phyloP scores from a whole-genome alignment of 2,329 filamentous ascomycete genomes.

The Cephalotrichum gorgonifer region DNA sequence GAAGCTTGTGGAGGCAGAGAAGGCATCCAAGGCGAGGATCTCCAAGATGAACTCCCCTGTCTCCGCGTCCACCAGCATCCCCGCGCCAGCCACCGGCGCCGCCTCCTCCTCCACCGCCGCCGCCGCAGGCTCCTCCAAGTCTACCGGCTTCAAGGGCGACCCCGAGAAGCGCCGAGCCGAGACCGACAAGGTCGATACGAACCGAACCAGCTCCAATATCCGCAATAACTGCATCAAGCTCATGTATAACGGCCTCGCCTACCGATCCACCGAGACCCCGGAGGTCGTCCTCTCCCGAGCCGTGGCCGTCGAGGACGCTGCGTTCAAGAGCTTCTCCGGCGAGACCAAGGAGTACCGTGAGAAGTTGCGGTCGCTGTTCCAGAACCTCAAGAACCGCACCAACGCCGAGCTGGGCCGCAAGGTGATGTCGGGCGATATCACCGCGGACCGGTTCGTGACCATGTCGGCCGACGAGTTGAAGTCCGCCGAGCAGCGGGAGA shows the following conservation, averaged over 20 bases:
- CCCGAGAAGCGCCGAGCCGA: constrained; percentile 74
- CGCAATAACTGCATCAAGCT: constrained; percentile 84
- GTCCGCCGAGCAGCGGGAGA: constrained; percentile 67
- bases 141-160: constrained; percentile 45
- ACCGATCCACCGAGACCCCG: constrained; percentile 58
- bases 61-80: constrained; percentile 15
- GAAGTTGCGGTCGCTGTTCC: constrained; percentile 86
- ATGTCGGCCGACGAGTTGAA: constrained; percentile 92
- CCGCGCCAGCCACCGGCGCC: constrained; percentile 38
- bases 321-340: constrained; percentile 58
- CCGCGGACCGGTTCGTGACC: constrained; percentile 62
- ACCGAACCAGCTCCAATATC: constrained; percentile 60
- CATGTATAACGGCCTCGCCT: constrained; percentile 82
- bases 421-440: constrained; percentile 66
- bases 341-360: constrained; percentile 63
- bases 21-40: constrained; percentile 35
- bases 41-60: constrained; percentile 29
- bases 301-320: constrained; percentile 75
- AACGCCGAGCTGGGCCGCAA: constrained; percentile 68
- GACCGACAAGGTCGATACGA: constrained; percentile 68
- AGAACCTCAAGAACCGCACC: constrained; percentile 88
- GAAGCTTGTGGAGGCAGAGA: constrained; percentile 60
- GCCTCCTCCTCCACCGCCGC: constrained; percentile 11
- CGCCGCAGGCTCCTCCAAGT: neutral
- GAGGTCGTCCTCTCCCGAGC: constrained; percentile 62